Percentiles rank a stretch among this genome's conserved stretches.
phyloP scores from a whole-genome alignment of 2,329 filamentous ascomycete genomes.

The Colletotrichum sp. region DNA sequence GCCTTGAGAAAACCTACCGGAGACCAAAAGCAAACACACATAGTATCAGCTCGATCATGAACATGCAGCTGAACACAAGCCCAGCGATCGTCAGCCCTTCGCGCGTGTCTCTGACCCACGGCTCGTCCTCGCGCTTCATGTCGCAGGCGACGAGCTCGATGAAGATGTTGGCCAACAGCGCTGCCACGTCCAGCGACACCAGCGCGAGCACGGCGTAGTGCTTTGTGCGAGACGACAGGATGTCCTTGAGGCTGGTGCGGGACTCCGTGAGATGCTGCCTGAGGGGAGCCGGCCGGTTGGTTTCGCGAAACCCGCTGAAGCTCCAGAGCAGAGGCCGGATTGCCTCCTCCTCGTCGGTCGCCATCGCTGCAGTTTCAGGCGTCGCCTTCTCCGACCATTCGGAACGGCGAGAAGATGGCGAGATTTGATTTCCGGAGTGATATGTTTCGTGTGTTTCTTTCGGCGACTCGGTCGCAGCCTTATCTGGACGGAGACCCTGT shows the following conservation, averaged over 20 bases:
- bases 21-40: slow-evolving; percentile 67
- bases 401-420: background rate
- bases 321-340: slow-evolving; percentile 15
- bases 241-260: slow-evolving; percentile 6
- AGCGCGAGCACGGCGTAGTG: slow-evolving; percentile 50
- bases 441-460: background rate
- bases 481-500: background rate
- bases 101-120: slow-evolving; percentile 44
- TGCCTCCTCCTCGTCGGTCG: slow-evolving; percentile 11
- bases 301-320: slow-evolving; percentile 18
- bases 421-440: background rate
- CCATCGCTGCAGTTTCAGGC: background rate
- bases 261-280: slow-evolving; percentile 16
- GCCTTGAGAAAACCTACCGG: slow-evolving; percentile 44
- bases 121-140: slow-evolving; percentile 39
- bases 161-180: slow-evolving; percentile 52
- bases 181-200: slow-evolving; percentile 49
- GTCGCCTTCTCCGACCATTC: background rate
- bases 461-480: background rate
- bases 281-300: slow-evolving; percentile 8
- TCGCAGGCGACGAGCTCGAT: slow-evolving; percentile 55
- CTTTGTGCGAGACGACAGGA: slow-evolving; percentile 39
- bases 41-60: slow-evolving; percentile 65
- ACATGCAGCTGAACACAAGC: slow-evolving; percentile 66
- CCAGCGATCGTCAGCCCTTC: slow-evolving; percentile 54